Conservation (phyloP, 1,284 basidiomycete species). For the Trichosporon inkin region DNA sequence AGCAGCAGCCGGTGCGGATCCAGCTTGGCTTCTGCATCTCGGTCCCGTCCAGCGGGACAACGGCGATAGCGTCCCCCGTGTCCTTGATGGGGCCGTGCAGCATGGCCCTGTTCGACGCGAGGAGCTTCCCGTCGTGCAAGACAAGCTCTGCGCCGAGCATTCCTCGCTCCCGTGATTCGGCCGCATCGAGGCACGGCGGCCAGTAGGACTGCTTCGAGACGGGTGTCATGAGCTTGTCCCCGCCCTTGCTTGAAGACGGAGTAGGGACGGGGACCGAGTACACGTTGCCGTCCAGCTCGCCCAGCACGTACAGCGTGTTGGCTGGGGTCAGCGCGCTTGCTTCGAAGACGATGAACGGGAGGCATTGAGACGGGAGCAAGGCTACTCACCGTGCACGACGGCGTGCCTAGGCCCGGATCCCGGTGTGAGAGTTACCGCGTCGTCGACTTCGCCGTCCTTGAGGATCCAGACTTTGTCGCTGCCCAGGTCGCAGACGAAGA, state of each 20-base stretch:
- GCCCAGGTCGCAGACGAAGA: constrained; percentile 47
- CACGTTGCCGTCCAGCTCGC: constrained; percentile 41
- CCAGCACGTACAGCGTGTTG: constrained; percentile 45
- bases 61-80: constrained; percentile 43
- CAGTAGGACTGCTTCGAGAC: constrained; percentile 20
- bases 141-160: constrained; percentile 45
- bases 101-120: constrained; percentile 47
- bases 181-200: background rate
- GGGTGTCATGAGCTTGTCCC: constrained; percentile 18
- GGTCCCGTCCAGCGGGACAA: constrained; percentile 34
- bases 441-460: constrained; percentile 22
- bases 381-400: constrained; percentile 39
- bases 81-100: constrained; percentile 29
- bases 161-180: background rate
- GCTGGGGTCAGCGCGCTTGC: constrained; percentile 21
- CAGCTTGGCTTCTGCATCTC: constrained; percentile 30
- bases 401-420: constrained; percentile 46
- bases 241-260: constrained; percentile 16
- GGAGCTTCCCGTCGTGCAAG: constrained; percentile 34
- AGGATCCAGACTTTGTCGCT: constrained; percentile 44
- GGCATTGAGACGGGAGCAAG: too few species aligned
- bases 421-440: constrained; percentile 10
- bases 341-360: too few species aligned
- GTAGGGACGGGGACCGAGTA: constrained; percentile 36
- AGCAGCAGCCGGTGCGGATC: constrained; percentile 39